Base-by-base conservation (phyloP, 108 stramenopile genomes). In the Aureococcus anophagefferens region DNA sequence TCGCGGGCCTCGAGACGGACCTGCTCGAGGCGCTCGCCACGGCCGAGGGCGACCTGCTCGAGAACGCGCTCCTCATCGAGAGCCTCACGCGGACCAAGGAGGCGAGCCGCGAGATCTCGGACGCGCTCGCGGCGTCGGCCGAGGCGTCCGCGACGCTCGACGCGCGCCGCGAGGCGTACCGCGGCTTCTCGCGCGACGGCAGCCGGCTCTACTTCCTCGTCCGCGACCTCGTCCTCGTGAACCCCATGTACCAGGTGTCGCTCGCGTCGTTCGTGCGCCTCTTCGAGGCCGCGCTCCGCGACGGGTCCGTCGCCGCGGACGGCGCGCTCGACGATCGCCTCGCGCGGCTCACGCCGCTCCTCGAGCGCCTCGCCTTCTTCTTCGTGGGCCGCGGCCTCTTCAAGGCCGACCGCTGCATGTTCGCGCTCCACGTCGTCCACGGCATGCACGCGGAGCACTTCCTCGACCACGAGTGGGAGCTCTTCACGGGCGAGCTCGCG, bases 191-290 rank as follows among this genome's bases (percentile, higher is more conserved):
- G 0, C 46, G 44, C 17, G 83, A 68, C 15, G 85, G 86, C 21
- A 46, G 74, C 28, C 76, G 78, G 63, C 67, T 88, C 7, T 88
- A 79, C 76, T 88, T 88, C 74, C 65, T 81, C 30, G 40, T 84
- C 28, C 32, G 44, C n/a, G 35, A 66, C 33, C 44, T 87, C 62
- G 74, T 76, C 16, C 33, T 36, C 15, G 62, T 77, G 33, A 83
- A 84, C 65, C 78, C 69, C 63, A 86, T 87, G 85, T 88, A 87
- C 76, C 84, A 85, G 63, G 86, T 85, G 35, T 84, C 83, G 46
- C 70, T 88, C 21, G 77, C 73, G 25, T 72, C 62, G 63, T 88
- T 87, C 30, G 46, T 83, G 44, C 44, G 64, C n/a, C 35, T 84
- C 17, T 88, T 87, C 65, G 37, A 79, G 32, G 67, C 46, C 17